A percentile compares a stretch with the other conserved stretches of the same genome.
Evolutionary conservation across 202 grass and related monocot species (phyloP).

Genomic region (Cymbopogon flexuosus): DNA sequence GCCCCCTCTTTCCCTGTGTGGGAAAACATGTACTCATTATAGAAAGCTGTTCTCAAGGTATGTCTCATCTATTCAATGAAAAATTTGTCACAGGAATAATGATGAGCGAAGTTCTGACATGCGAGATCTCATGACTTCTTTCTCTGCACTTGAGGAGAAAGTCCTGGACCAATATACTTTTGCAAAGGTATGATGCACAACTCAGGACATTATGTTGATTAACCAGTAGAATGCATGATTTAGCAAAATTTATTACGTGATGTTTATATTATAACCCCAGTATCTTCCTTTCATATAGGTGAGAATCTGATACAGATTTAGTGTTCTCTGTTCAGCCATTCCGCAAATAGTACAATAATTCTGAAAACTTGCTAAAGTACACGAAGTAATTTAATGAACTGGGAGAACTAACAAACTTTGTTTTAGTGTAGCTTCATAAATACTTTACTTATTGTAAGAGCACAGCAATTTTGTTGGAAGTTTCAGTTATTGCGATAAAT

Average conservation of each 20-base stretch:
- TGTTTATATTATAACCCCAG: not conserved
- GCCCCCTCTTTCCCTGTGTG: not conserved
- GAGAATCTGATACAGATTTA: constrained; percentile 10
- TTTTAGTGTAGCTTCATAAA: constrained; percentile 7
- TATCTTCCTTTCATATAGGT: constrained; percentile 21
- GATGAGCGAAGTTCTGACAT: constrained; percentile 75
- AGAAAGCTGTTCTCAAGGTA: constrained; percentile 28
- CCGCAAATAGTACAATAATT: constrained; percentile 1
- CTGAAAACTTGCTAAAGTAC: not conserved
- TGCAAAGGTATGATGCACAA: constrained; percentile 58
- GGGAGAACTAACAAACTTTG: constrained; percentile 7
- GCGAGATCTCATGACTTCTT: constrained; percentile 71
- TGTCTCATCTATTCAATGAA: constrained; percentile 21
- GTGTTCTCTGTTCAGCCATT: not conserved
- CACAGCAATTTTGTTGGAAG: constrained; percentile 12
- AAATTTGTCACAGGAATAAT: constrained; percentile 63
- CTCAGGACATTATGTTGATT: constrained; percentile 9
- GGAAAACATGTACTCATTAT: constrained; percentile 27
- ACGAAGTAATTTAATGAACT: not conserved
- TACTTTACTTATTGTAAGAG: not conserved
- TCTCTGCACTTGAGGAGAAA: constrained; percentile 88
- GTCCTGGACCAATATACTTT: constrained; percentile 89
- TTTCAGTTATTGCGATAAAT: not conserved
- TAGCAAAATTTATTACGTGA: not conserved
- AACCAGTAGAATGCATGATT: constrained; percentile 9